Evolutionary conservation across 495 filamentous ascomycete genomes (phyloP), one percentile per base, ranked within the genome.

Genomic region (Amphirosellinia nigrospora): DNA sequence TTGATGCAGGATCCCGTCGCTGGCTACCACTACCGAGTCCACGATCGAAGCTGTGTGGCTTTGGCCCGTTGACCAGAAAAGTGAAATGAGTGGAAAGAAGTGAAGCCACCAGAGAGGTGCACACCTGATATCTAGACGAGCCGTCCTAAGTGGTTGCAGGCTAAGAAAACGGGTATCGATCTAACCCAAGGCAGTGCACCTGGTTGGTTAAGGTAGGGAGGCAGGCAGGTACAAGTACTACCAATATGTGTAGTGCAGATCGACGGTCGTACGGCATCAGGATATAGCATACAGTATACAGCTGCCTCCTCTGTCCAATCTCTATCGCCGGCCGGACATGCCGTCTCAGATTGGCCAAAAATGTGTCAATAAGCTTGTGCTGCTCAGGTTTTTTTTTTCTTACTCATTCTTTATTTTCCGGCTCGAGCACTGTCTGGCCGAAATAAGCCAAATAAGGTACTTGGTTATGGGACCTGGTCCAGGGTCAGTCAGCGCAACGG

Each of bases 91-190:
- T 48, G 68, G 59, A 64, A 53, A 32, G 48, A 70, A 38, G 32
- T 70, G 60, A 70, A 70, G 68, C 68, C 68, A 64, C 46, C n/a
- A n/a, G n/a, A 46, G 56, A 70, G 21, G 30, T 16, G 50, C 45
- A 46, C 56, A 23, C 39, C 56, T 30, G 66, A 50, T 52, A 10
- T 62, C 32, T 34, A 61, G 63, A 38, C 32, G 50, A 55, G 36
- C 13, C 7, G 34, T 26, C 26, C 46, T 45, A 53, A 30, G 28
- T 32, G 43, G 19, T 52, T 34, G 66, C 59, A 61, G 56, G 21
- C 38, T 36, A 7, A 66, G 58, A 41, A 36, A 61, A 61, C 21
- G 58, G 34, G 58, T 34, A 41, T 28, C n/a, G 19, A 9, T 21
- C 19, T 21, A 38, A n/a, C n/a, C n/a, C n/a, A n/a, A n/a, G n/a